Evolutionary conservation across 768 basidiomycete species (phyloP).

Genomic region (Cystofilobasidium ferigula): DNA sequence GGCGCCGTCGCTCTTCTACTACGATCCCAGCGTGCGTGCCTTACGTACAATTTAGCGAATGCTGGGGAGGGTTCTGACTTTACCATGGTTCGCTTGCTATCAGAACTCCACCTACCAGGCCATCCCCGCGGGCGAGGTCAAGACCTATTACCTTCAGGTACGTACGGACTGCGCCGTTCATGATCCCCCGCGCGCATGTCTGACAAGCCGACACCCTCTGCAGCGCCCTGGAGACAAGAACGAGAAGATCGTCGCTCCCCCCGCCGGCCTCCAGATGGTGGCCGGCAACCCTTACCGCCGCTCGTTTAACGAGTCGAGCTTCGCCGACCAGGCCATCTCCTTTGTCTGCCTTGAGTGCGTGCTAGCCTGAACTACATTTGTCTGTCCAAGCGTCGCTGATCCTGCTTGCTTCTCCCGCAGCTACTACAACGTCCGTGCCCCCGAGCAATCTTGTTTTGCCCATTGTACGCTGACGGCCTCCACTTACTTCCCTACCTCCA

Average conservation of each 20-base stretch:
- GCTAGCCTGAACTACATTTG: too few species aligned
- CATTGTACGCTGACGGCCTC: too few species aligned
- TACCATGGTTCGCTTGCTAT: background rate
- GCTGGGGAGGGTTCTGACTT: background rate
- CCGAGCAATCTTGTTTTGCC: conserved; percentile 27
- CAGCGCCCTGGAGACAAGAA: conserved; percentile 32
- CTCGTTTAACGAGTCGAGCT: conserved; percentile 43
- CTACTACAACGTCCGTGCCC: conserved; percentile 18
- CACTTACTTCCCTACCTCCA: too few species aligned
- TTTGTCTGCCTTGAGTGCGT: conserved; percentile 42
- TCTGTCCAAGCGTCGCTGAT: background rate
- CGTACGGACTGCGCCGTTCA: background rate
- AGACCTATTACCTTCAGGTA: conserved; percentile 11
- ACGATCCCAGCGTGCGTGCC: conserved; percentile 28
- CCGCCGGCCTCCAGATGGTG: conserved; percentile 40
- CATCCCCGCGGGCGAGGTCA: conserved; percentile 30
- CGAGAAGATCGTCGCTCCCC: conserved; percentile 38
- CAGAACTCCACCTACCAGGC: conserved; percentile 31
- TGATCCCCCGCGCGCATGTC: background rate
- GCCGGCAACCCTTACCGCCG: conserved; percentile 42
- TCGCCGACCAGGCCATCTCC: conserved; percentile 41
- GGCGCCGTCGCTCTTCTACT: conserved; percentile 37
- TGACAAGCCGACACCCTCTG: background rate
- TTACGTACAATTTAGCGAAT: too few species aligned
- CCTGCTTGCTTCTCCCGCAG: background rate